These are phyloP conservation scores for Xanthoparmelia taractica DNA, from an alignment of 495 filamentous ascomycete species.

Conservation along the genomic window DNA sequence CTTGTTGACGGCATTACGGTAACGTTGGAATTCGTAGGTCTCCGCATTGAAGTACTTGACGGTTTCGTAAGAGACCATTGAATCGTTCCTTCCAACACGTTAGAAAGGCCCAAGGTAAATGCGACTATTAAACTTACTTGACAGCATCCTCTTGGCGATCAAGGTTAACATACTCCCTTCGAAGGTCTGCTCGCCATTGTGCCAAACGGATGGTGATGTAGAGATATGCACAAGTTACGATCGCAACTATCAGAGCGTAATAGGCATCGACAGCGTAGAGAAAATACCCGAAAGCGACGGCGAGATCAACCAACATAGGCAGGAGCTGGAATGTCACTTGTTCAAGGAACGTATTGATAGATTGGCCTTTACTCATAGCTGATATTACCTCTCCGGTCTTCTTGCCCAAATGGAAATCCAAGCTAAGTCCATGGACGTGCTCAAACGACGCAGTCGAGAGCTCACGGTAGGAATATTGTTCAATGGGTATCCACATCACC, in stretches of 20 bases:
- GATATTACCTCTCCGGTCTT: conserved; percentile 94
- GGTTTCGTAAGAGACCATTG: conserved; percentile 94
- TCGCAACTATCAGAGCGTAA: conserved; percentile 82
- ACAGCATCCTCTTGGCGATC: conserved; percentile 92
- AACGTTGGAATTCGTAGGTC: conserved; percentile 82
- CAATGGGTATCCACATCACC: conserved; percentile 87
- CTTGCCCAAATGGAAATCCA: conserved; percentile 95
- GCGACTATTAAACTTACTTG: conserved; percentile 43
- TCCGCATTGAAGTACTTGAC: conserved; percentile 99
- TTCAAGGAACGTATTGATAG: conserved; percentile 95
- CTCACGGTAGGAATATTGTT: conserved; percentile 92
- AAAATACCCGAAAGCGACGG: conserved; percentile 81
- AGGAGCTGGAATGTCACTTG: conserved; percentile 91
- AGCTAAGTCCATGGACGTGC: conserved; percentile 87
- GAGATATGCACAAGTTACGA: conserved; percentile 93
- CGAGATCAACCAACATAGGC: conserved; percentile 88
- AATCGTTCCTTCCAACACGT: conserved; percentile 61
- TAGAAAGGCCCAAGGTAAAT: conserved; percentile 5
- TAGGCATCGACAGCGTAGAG: conserved; percentile 72
- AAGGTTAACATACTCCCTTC: conserved; percentile 88
- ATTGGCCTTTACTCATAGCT: conserved; percentile 87
- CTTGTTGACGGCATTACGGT: conserved; percentile 66
- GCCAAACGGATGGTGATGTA: conserved; percentile 95
- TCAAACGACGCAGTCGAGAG: conserved; percentile 92
- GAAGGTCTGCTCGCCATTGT: conserved; percentile 81